Percentiles rank a stretch among this genome's conserved stretches.
phyloP scores from a whole-genome alignment of 2,329 filamentous ascomycete species.

The Arthrinium phaeospermum region DNA sequence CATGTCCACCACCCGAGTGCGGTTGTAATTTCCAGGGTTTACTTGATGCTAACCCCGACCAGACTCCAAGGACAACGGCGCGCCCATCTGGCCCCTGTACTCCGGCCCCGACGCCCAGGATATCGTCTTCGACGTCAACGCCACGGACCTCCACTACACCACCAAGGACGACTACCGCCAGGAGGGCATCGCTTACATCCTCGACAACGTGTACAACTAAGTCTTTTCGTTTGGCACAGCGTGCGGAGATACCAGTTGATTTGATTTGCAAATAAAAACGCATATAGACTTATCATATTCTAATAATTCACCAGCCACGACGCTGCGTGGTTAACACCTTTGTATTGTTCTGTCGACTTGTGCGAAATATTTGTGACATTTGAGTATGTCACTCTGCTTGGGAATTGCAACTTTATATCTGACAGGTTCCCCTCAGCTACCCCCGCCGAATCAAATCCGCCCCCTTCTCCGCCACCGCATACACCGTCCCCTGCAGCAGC shows the following conservation, averaged over 20 bases:
- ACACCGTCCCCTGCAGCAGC: slow-evolving; percentile 38
- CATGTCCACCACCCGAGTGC: too few species aligned
- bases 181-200: slow-evolving; percentile 46
- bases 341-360: too few species aligned
- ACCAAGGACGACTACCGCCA: slow-evolving; percentile 52
- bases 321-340: too few species aligned
- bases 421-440: background rate
- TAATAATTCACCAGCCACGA: too few species aligned
- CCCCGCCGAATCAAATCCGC: slow-evolving; percentile 36
- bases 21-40: too few species aligned
- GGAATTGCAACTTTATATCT: too few species aligned
- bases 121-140: slow-evolving; percentile 56
- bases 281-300: background rate
- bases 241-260: background rate
- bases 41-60: background rate
- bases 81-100: slow-evolving; percentile 51
- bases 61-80: background rate
- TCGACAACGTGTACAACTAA: slow-evolving; percentile 27
- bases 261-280: too few species aligned
- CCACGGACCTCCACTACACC: slow-evolving; percentile 44
- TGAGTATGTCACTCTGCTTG: too few species aligned
- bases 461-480: slow-evolving; percentile 39
- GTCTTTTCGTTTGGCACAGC: background rate
- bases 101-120: slow-evolving; percentile 46
- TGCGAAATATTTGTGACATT: too few species aligned